Evolutionary conservation across 306 rosid species (phyloP), one percentile per base, ranked within the genome.

Genomic region (Sicyos baderoa): DNA sequence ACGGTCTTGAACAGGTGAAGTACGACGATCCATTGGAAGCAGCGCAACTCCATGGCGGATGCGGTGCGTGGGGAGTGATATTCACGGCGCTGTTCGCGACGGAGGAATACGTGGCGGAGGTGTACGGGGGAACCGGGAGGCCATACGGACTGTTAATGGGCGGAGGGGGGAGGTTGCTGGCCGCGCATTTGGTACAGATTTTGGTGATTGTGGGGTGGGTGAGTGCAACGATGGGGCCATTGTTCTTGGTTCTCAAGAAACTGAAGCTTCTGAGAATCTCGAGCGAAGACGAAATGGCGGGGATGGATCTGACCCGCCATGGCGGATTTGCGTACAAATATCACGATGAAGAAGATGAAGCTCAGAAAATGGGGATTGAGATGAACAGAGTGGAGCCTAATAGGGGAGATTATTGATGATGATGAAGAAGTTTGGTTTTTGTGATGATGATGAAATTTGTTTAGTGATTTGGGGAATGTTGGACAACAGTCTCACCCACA

Each of bases 221-320:
- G 0, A 89, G 96, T 11, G 95, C 92, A 3, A 92, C 96, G 0
- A 92, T 92, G 98, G 96, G 98, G 0, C 95, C 96, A 0, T 67
- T 92, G 6, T 92, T 92, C 74, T 87, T 42, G 22, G 64, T 58
- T 9, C 78, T 92, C 10, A 82, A 82, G 14, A 92, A 86, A 64
- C 77, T 92, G 9, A 83, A 86, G 4, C 74, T 92, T 32, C 64
- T 92, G 37, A 74, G 98, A 71, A 89, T 92, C 52, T 89, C 98
- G 0, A 15, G 76, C 0, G 96, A 87, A 60, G 98, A 92, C 23
- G 96, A 92, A 35, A 83, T 87, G 74, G 91, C 92, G 62, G 98
- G 98, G 29, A 89, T 92, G 98, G 98, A 92, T 78, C 9, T 89
- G 79, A 92, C 98, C 78, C 91, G 98, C 0, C 98, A 92, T 15